Conservation (phyloP, 2,329 filamentous ascomycete genomes). For the Scytalidium lignicola region DNA sequence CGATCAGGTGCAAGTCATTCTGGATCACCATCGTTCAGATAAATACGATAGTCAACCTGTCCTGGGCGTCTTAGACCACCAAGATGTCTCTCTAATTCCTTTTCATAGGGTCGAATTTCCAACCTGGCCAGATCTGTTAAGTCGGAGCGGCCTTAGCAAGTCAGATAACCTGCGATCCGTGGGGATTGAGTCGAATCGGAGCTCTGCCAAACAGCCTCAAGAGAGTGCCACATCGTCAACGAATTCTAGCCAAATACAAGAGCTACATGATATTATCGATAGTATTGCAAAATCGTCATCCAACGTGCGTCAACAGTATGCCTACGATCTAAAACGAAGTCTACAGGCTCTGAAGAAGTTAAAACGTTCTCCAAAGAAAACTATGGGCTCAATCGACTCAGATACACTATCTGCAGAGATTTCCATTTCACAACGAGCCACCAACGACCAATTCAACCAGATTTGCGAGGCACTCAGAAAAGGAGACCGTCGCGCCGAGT, state of each 20-base stretch:
- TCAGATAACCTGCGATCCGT: not conserved
- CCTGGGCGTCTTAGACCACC: slow-evolving; percentile 1
- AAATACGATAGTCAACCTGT: not conserved
- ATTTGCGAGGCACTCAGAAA: slow-evolving; percentile 7
- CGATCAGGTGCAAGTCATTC: slow-evolving; percentile 34
- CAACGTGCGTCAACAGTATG: slow-evolving; percentile 33
- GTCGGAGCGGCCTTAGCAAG: not conserved
- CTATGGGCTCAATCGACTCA: too few relatives aligned
- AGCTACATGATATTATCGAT: slow-evolving; percentile 26
- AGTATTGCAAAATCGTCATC: slow-evolving; percentile 25
- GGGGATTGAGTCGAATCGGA: not conserved
- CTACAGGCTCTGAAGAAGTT: slow-evolving; percentile 23
- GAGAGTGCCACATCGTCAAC: not conserved
- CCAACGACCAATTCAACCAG: not conserved
- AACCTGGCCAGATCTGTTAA: slow-evolving; percentile 3
- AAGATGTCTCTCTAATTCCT: slow-evolving; percentile 2
- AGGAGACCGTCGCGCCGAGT: slow-evolving; percentile 15
- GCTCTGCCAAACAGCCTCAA: not conserved
- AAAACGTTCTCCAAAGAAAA: too few relatives aligned
- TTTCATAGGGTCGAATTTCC: slow-evolving; percentile 6
- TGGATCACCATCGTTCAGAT: slow-evolving; percentile 25
- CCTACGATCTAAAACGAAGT: slow-evolving; percentile 30
- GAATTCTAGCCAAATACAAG: slow-evolving; percentile 4
- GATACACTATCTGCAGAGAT: too few relatives aligned
- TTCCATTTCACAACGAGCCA: too few relatives aligned